A percentile compares a stretch with the other conserved stretches of the same genome.
Evolutionary conservation across 2,329 filamentous ascomycete species (phyloP).

Genomic region (Microdochium paspali): DNA sequence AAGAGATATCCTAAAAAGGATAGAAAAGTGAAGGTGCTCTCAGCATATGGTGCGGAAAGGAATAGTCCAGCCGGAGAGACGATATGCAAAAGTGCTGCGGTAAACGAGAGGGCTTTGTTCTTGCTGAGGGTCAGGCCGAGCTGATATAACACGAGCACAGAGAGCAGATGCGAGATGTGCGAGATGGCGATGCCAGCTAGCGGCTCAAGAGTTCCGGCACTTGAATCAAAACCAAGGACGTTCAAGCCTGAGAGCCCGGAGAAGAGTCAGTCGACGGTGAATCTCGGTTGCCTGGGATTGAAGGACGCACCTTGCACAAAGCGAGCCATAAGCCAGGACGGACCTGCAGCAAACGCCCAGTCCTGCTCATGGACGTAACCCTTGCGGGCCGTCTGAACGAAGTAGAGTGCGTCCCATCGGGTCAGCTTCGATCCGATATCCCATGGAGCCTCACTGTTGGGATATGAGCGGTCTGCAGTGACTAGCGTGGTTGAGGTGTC

Average conservation of each 20-base stretch:
- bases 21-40: constrained; percentile 69
- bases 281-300: not conserved
- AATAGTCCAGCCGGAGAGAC: constrained; percentile 85
- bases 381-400: constrained; percentile 48
- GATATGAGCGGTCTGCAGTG: constrained; percentile 17
- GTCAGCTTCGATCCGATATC: constrained; percentile 48
- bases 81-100: constrained; percentile 67
- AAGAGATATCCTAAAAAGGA: constrained; percentile 65
- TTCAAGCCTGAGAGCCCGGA: constrained; percentile 15
- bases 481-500: constrained; percentile 65
- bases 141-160: constrained; percentile 61
- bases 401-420: constrained; percentile 79
- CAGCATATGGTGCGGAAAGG: constrained; percentile 76
- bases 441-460: constrained; percentile 21
- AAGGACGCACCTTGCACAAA: not conserved
- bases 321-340: constrained; percentile 33
- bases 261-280: constrained; percentile 7
- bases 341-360: constrained; percentile 63
- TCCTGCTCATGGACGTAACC: constrained; percentile 73
- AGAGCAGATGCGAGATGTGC: constrained; percentile 66
- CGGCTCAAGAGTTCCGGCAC: constrained; percentile 21
- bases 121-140: constrained; percentile 51
- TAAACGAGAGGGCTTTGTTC: constrained; percentile 48
- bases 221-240: not conserved
- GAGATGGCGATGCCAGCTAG: constrained; percentile 58